Evolutionary conservation across 768 basidiomycete species (phyloP), one percentile per base, ranked within the genome.

Genomic region (Trametes punicea): DNA sequence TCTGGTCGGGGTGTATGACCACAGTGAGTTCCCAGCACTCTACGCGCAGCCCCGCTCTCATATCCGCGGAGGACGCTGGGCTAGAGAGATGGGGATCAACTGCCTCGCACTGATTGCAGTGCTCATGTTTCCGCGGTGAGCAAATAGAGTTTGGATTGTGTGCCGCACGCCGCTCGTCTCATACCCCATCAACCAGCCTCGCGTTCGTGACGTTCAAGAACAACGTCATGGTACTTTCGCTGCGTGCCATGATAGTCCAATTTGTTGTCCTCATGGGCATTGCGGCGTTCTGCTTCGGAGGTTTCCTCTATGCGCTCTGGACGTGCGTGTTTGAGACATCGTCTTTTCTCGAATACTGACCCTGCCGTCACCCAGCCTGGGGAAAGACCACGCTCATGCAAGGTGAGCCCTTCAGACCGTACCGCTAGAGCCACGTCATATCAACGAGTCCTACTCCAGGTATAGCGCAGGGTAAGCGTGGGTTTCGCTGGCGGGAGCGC

Each of bases 191-290:
- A 10, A 30, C 16, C 63, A 92, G 93, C 51, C 73, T 97, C 52
- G 94, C 93, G 0, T 98, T 98, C 65, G 93, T 96, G 3, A 92
- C 91, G 0, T 74, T 97, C 26, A 87, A 88, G 64, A 78, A 89
- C 62, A 90, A 86, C 59, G 74, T 88, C 36, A 86, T 90, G 82
- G 87, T 90, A 20, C 76, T 92, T 21, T 86, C 90, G 6, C 71
- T 93, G 29, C 85, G 96, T 1, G 92, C 94, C 1, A 96, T 98
- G 94, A 83, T 98, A 55, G 77, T 86, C 59, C 93, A 98, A 67
- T 98, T 98, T 66, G 70, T 81, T 20, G 74, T 82, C n/a, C 75
- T 93, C 21, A 91, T 93, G 89, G 65, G 85, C 27, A 88, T 93
- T 16, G 92, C 93, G 4, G 84, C 81, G 1, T 95, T 93, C 67